Evolutionary conservation across 257 asterid species (phyloP), one percentile per base, ranked within the genome.

Genomic region (Gentiana dahurica): DNA sequence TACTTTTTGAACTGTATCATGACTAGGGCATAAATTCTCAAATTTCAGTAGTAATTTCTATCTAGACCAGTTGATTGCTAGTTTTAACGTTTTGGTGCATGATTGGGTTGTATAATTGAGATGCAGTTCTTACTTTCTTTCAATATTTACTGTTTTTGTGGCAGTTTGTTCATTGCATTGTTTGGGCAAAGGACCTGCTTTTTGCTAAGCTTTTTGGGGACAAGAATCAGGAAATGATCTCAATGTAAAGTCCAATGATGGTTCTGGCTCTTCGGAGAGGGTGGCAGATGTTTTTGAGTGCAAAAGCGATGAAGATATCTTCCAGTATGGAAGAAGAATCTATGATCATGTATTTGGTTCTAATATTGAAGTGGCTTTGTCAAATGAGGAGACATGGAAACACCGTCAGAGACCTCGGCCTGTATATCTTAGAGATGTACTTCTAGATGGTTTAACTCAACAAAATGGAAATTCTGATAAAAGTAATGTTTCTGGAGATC

Each of bases 131-230:
- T 6, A 10, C 35, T 33, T 45, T 24, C 12, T 33, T 51, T 11
- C 34, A 13, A 44, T n/a, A 8, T 45, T 48, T 41, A 34, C 41
- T 69, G 61, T 61, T 70, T 57, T 38, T 67, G 52, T 71, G 75
- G 74, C 88, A 92, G 99, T 92, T 89, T 76, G 95, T 92, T 60
- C 99, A 92, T 79, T 88, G 99, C 70, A 75, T 92, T 47, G 99
- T 92, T 54, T 92, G 99, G 99, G 99, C 95, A 34, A 92, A 92
- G 77, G 99, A 92, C 71, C 86, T 92, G 69, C 94, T 92, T 54
- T 92, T 92, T 76, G 87, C 95, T 43, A 92, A 92, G 76, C 71
- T 92, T 59, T 82, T 88, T 75, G 99, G 99, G 63, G 95, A 92
- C 75, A 81, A 69, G 73, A 89, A 79, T 72, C 95, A 80, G 84